phyloP scores from a whole-genome alignment of 2,329 filamentous ascomycete genomes.

The Exophiala aquamarina region DNA sequence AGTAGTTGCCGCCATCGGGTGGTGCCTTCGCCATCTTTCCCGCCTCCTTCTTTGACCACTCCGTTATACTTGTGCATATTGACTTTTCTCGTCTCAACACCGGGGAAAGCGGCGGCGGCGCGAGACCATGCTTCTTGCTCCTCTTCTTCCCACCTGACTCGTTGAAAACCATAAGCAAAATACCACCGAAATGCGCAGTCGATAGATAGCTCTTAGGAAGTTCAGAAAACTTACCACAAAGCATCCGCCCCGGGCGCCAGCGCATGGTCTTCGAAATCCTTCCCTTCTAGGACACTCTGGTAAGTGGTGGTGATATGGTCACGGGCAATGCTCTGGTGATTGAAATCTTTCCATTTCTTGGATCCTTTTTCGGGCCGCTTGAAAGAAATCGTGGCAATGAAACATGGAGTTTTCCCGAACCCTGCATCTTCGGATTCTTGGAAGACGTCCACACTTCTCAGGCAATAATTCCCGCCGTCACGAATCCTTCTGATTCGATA shows the following conservation, averaged over 20 bases:
- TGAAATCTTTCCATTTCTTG: constrained; percentile 14
- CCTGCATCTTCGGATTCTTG: constrained; percentile 38
- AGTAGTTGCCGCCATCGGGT: constrained; percentile 44
- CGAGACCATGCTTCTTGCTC: constrained; percentile 30
- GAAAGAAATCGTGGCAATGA: constrained; percentile 24
- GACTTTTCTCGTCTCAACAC: constrained; percentile 51
- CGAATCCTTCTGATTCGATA: constrained; percentile 53
- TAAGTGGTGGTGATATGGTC: constrained; percentile 33
- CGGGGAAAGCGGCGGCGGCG: constrained; percentile 36
- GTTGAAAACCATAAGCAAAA: too few species aligned
- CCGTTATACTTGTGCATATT: constrained; percentile 54
- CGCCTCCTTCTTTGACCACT: constrained; percentile 26
- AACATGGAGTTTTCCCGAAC: constrained; percentile 15
- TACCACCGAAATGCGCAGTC: too few species aligned
- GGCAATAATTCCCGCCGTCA: constrained; percentile 53
- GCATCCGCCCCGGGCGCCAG: constrained; percentile 37
- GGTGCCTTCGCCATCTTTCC: constrained; percentile 25
- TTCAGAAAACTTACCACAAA: constrained; percentile 28
- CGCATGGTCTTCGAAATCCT: constrained; percentile 35
- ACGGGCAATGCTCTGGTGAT: constrained; percentile 26
- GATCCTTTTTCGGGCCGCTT: constrained; percentile 22
- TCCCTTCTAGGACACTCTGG: constrained; percentile 31
- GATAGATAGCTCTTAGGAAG: too few species aligned
- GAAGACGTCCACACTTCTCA: constrained; percentile 52
- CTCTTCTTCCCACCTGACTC: constrained; percentile 29